Evolutionary conservation across 805 yeast species (phyloP).

Genomic region (Spathaspora passalidarum): DNA sequence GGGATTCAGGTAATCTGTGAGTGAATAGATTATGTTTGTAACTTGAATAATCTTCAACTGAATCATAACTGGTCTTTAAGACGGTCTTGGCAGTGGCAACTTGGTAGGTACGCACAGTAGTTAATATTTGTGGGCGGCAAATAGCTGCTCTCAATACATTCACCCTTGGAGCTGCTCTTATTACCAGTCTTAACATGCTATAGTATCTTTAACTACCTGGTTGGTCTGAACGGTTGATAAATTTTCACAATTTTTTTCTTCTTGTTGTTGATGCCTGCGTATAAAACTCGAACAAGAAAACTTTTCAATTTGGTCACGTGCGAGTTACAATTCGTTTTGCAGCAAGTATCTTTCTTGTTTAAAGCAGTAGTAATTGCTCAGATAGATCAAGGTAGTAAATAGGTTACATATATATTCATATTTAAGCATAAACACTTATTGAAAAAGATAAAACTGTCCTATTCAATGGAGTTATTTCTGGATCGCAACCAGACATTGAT

Average conservation of each 20-base stretch:
- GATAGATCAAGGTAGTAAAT: too few species aligned
- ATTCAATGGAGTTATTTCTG: too few species aligned
- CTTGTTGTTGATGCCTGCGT: not conserved
- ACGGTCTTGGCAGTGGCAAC: slow-evolving; percentile 9
- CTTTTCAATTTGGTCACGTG: not conserved
- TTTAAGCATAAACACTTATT: too few species aligned
- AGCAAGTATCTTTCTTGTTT: not conserved
- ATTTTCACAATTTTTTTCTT: not conserved
- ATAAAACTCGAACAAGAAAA: too few species aligned
- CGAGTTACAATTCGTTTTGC: not conserved
- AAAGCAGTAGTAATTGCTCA: too few species aligned
- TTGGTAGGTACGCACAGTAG: not conserved
- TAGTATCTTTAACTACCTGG: not conserved
- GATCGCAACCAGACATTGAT: too few species aligned
- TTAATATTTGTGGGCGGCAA: not conserved
- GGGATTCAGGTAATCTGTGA: slow-evolving; percentile 44
- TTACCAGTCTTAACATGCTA: not conserved
- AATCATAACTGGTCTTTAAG: not conserved
- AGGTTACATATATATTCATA: too few species aligned
- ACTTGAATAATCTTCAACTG: slow-evolving; percentile 31
- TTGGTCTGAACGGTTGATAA: not conserved
- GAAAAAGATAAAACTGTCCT: too few species aligned
- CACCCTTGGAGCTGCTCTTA: not conserved
- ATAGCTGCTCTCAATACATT: not conserved
- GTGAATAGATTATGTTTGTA: slow-evolving; percentile 41